Evolutionary conservation across 2,329 filamentous ascomycete species (phyloP), one percentile per base, ranked within the genome.

Genomic region (Rutstroemia sydowiana): DNA sequence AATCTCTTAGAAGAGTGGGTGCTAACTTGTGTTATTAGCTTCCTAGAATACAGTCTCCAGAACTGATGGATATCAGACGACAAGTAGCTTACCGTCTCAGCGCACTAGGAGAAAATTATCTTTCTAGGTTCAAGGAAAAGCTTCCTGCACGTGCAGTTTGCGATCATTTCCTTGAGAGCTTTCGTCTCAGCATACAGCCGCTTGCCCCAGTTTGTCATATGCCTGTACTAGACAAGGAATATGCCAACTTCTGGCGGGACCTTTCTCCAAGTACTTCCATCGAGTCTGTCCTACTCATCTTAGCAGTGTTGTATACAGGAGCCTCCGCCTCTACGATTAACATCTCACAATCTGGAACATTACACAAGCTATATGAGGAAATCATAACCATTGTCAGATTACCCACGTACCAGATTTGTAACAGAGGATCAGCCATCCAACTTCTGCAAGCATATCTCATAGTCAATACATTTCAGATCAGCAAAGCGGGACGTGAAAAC

Each of bases 371-470:
- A 16, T 39, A 36, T 23, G 44, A 52, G 11, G 36, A 48, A 28
- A 21, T 52, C 8, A 30, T 52, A 16, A 18, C 32, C 16, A 36
- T 23, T 8, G 21, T 52, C 21, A 44, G 48, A 28, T n/a, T 48
- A 21, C 34, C 47, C n/a, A 45, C 42, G 16, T 51, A 51, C 16
- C 44, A 43, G 23, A 28, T 47, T 13, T 26, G 43, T 14, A n/a
- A 47, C n/a, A 14, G 18, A 16, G 14, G 13, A 13, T 28, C 47
- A 18, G 28, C 44, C 11, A 9, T 32, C 3, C 41, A 37, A 3
- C 21, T 54, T n/a, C 42, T 54, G 8, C 52, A 54, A 48, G 48
- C 42, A 36, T 51, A 51, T 28, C 18, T 54, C 16, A 47, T 54
- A 23, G 48, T 51, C 28, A 54, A 51, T 31, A 51, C 52, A 8